Conservation (phyloP, 768 basidiomycete species). For the Albatrellus ellisii region DNA sequence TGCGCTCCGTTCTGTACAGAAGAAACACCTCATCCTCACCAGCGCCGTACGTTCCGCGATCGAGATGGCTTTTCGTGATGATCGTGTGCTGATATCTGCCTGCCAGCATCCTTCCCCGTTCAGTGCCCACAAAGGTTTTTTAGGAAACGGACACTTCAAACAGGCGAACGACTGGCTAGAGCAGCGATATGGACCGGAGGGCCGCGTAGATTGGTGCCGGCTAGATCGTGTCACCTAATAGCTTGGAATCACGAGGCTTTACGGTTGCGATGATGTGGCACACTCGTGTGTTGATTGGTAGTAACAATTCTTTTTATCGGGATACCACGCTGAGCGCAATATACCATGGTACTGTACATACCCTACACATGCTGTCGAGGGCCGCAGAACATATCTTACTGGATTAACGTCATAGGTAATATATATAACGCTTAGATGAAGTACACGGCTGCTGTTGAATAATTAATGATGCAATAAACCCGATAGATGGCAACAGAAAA, state of each 20-base stretch:
- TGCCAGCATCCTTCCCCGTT: slow-evolving; percentile 75
- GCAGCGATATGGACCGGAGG: slow-evolving; percentile 59
- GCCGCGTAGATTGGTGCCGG: slow-evolving; percentile 62
- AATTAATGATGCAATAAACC: slow-evolving; percentile 6
- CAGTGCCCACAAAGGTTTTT: slow-evolving; percentile 67
- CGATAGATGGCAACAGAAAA: slow-evolving; percentile 4
- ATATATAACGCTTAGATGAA: neutral
- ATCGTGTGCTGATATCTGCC: neutral
- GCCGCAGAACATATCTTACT: no score
- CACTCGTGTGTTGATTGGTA: no score
- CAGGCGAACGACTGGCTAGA: slow-evolving; percentile 82
- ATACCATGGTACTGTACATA: no score
- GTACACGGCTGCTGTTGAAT: neutral
- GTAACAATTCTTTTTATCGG: no score
- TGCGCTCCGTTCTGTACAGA: slow-evolving; percentile 24
- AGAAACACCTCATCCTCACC: slow-evolving; percentile 67
- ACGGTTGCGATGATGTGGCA: no score
- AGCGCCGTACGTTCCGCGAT: slow-evolving; percentile 44
- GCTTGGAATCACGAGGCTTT: slow-evolving; percentile 2
- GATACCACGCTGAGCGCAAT: no score
- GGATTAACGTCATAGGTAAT: neutral
- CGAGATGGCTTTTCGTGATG: slow-evolving; percentile 1
- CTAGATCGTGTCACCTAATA: slow-evolving; percentile 19
- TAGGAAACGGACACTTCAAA: slow-evolving; percentile 84
- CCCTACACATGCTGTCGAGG: no score